Evolutionary conservation across 805 yeast genomes (phyloP).

Genomic region (Candida patagonica): DNA sequence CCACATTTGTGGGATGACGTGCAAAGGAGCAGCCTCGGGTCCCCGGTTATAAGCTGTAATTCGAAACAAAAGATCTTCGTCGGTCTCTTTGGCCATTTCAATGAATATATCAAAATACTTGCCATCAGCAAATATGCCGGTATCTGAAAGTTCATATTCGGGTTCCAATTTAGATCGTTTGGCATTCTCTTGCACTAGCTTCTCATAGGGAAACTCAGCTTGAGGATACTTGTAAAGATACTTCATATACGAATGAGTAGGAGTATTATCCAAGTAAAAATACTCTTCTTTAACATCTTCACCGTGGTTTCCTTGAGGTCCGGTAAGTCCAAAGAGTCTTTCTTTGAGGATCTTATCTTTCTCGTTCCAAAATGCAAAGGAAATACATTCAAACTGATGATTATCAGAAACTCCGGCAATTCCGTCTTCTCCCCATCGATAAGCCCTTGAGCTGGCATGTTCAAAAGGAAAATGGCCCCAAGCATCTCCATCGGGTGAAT

Average conservation of each 20-base stretch:
- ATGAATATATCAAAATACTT: constrained; percentile 80
- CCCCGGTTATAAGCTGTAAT: constrained; percentile 84
- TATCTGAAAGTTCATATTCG: constrained; percentile 79
- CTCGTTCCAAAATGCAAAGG: constrained; percentile 90
- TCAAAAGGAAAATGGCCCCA: constrained; percentile 86
- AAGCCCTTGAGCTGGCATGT: constrained; percentile 68
- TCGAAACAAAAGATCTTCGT: constrained; percentile 72
- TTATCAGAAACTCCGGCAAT: constrained; percentile 82
- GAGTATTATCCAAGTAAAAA: constrained; percentile 83
- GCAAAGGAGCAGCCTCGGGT: constrained; percentile 77
- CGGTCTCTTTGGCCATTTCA: constrained; percentile 83
- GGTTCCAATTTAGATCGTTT: constrained; percentile 55
- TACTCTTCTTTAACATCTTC: constrained; percentile 70
- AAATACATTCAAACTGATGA: constrained; percentile 64
- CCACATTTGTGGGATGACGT: constrained; percentile 73
- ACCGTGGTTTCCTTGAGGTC: constrained; percentile 92
- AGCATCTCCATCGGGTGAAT: constrained; percentile 77
- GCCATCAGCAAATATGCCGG: constrained; percentile 53
- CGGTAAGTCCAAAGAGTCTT: constrained; percentile 78
- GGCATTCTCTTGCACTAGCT: constrained; percentile 58
- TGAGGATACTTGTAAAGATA: constrained; percentile 91
- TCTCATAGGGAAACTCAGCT: constrained; percentile 67
- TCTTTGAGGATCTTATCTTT: constrained; percentile 79
- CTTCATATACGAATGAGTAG: constrained; percentile 88
- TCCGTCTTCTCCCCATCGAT: constrained; percentile 96